Conservation (phyloP, 2,329 filamentous ascomycete species). For the Ophidiomyces ophidiicola region DNA sequence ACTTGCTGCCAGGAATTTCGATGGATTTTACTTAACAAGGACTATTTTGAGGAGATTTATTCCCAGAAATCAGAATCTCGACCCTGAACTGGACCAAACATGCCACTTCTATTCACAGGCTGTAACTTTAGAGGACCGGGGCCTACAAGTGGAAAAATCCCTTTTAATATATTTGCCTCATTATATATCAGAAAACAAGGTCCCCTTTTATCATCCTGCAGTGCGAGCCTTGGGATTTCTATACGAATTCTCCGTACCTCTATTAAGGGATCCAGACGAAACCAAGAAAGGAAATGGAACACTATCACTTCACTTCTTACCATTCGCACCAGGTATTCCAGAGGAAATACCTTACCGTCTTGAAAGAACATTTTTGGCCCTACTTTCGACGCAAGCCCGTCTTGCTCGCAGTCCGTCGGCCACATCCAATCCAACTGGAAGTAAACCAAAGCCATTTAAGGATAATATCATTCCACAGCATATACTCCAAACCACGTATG, state of each 20-base stretch:
- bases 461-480: conserved; percentile 68
- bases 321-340: conserved; percentile 28
- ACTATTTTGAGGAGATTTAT: conserved; percentile 65
- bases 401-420: conserved; percentile 22
- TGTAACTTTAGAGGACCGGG: conserved; percentile 15
- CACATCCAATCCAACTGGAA: conserved; percentile 27
- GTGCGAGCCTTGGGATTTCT: conserved; percentile 64
- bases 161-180: conserved; percentile 73
- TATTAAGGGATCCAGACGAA: conserved; percentile 20
- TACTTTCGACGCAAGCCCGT: conserved; percentile 29
- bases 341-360: conserved; percentile 29
- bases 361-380: conserved; percentile 28
- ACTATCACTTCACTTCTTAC: conserved; percentile 41
- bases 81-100: conserved; percentile 66
- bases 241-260: conserved; percentile 39
- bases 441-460: conserved; percentile 70
- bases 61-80: conserved; percentile 66
- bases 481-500: conserved; percentile 69
- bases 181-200: conserved; percentile 44
- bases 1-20: conserved; percentile 18
- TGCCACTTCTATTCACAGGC: conserved; percentile 53
- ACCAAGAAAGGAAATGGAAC: conserved; percentile 23
- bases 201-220: conserved; percentile 81
- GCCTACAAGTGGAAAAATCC: conserved; percentile 28
- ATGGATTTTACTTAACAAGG: conserved; percentile 39